These are phyloP conservation scores for Pachysandra terminalis DNA, from an alignment of 164 flowering plant species.

Conservation along the genomic window DNA sequence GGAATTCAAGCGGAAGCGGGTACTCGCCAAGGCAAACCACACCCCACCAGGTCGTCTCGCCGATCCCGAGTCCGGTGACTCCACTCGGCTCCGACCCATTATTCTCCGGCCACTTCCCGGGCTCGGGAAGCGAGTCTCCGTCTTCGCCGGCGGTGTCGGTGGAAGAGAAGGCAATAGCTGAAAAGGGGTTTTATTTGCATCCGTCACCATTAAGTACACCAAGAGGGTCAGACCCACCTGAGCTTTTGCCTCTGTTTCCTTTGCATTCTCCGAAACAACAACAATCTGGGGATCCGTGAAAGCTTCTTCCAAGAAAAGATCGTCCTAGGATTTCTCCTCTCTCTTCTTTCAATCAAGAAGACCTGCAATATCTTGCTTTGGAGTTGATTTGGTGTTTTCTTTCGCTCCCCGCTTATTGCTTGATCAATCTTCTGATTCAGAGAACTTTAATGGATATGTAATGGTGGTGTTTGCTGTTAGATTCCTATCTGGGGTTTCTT, in stretches of 20 bases:
- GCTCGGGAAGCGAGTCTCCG: slow-evolving; percentile 29
- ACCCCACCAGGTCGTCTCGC: slow-evolving; percentile 16
- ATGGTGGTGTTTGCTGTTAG: not conserved
- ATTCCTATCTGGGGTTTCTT: not conserved
- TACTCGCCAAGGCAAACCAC: slow-evolving; percentile 15
- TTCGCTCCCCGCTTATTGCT: too few species aligned
- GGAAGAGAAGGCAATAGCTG: slow-evolving; percentile 44
- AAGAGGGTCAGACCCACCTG: slow-evolving; percentile 40
- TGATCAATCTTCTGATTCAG: not conserved
- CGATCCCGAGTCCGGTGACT: slow-evolving; percentile 41
- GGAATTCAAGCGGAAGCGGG: slow-evolving; percentile 7
- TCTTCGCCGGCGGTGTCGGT: slow-evolving; percentile 28
- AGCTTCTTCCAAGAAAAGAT: not conserved
- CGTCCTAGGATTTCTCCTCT: not conserved
- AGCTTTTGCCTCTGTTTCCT: slow-evolving; percentile 48
- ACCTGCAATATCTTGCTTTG: not conserved
- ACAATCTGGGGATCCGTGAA: slow-evolving; percentile 9
- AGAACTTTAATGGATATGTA: not conserved
- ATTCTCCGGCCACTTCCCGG: slow-evolving; percentile 17
- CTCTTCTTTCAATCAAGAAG: not conserved
- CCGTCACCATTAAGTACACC: slow-evolving; percentile 49
- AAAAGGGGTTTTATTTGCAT: slow-evolving; percentile 47
- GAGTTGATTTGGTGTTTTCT: too few species aligned
- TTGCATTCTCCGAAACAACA: slow-evolving; percentile 37
- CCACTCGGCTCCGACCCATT: slow-evolving; percentile 31